phyloP scores from a whole-genome alignment of 2,329 filamentous ascomycete genomes.

The Diplodia intermedia region DNA sequence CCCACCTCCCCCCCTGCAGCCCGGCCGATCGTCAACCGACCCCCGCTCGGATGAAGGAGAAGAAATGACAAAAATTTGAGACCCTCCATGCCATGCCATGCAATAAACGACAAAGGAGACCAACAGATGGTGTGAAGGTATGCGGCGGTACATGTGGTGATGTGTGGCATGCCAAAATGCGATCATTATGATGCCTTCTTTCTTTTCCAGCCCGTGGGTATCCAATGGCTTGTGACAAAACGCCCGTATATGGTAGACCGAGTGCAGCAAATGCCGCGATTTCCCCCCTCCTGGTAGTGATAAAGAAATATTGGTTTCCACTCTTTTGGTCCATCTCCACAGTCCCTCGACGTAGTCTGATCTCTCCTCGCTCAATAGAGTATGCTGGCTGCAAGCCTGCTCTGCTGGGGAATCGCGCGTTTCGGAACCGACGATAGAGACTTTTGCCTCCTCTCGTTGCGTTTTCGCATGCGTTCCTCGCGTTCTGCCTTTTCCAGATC shows the following conservation, averaged over 20 bases:
- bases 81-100: slow-evolving; percentile 27
- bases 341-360: slow-evolving; percentile 6
- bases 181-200: slow-evolving; percentile 2
- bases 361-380: slow-evolving; percentile 13
- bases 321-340: slow-evolving; percentile 28
- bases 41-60: slow-evolving; percentile 3
- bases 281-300: not conserved
- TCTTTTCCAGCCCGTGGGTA: slow-evolving; percentile 7
- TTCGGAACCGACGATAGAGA: slow-evolving; percentile 10
- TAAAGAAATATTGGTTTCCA: slow-evolving; percentile 17
- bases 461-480: slow-evolving; percentile 20
- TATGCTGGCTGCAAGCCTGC: slow-evolving; percentile 20
- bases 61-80: slow-evolving; percentile 4
- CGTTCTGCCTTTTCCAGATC: slow-evolving; percentile 23
- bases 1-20: not conserved
- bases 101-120: slow-evolving; percentile 25
- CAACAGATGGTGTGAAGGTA: slow-evolving; percentile 20
- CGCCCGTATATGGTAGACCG: slow-evolving; percentile 4
- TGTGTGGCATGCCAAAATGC: slow-evolving; percentile 15
- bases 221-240: not conserved
- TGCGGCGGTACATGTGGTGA: slow-evolving; percentile 23
- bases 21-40: not conserved
- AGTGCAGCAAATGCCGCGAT: not conserved
- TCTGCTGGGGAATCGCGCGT: slow-evolving; percentile 18
- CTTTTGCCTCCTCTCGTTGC: slow-evolving; percentile 18